These are phyloP conservation scores for Heliocybe sulcata DNA, from an alignment of 1,284 basidiomycete species.

Conservation along the genomic window DNA sequence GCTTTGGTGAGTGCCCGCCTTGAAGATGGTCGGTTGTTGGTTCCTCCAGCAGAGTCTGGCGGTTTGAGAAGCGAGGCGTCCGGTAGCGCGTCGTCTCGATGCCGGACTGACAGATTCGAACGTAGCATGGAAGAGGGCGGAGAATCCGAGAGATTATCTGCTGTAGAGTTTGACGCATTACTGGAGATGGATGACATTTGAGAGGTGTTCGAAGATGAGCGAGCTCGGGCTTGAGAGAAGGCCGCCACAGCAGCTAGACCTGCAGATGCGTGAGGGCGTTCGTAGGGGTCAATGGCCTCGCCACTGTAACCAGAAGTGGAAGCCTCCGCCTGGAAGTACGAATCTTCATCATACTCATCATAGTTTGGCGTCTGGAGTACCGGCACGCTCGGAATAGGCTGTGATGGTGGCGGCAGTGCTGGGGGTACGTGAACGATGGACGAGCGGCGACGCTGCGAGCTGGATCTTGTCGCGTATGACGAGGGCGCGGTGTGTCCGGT, in stretches of 20 bases:
- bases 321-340: not conserved
- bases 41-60: slow-evolving; percentile 30
- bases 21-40: slow-evolving; percentile 52
- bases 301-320: not conserved
- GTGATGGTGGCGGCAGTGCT: not conserved
- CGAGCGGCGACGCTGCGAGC: not conserved
- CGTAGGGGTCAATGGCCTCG: slow-evolving; percentile 20
- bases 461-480: not conserved
- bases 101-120: slow-evolving; percentile 16
- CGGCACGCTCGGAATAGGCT: slow-evolving; percentile 1
- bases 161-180: slow-evolving; percentile 25
- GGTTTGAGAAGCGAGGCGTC: slow-evolving; percentile 40
- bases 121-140: slow-evolving; percentile 42
- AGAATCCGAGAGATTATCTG: slow-evolving; percentile 51
- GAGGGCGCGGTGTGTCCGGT: slow-evolving; percentile 18
- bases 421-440: slow-evolving; percentile 3
- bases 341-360: slow-evolving; percentile 1
- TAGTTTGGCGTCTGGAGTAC: slow-evolving; percentile 5
- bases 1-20: slow-evolving; percentile 72
- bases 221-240: slow-evolving; percentile 48
- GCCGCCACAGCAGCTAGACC: slow-evolving; percentile 50
- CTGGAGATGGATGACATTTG: slow-evolving; percentile 18
- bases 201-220: slow-evolving; percentile 22
- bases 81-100: slow-evolving; percentile 27
- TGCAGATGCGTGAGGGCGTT: slow-evolving; percentile 45